phyloP scores from a whole-genome alignment of 2,329 filamentous ascomycete species.

The Stagonosporopsis vannaccii region DNA sequence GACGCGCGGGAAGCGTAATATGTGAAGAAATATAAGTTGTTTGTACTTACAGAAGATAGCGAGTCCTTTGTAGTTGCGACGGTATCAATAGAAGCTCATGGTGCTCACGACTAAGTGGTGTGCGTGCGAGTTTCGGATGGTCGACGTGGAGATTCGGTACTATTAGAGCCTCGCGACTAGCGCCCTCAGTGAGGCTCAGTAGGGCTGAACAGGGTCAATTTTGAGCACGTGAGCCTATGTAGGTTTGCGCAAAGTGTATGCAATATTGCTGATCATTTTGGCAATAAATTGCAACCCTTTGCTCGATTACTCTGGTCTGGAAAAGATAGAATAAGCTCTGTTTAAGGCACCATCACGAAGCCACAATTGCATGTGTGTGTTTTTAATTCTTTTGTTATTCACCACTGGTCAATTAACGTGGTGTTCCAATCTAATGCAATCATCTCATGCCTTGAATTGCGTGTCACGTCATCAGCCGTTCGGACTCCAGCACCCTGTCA shows the following conservation, averaged over 20 bases:
- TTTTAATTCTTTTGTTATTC: slow-evolving; percentile 38
- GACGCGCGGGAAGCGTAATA: neutral
- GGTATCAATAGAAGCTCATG: neutral
- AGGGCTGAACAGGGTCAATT: slow-evolving; percentile 18
- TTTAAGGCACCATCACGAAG: neutral
- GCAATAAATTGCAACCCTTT: too few species aligned
- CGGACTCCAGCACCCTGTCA: slow-evolving; percentile 31
- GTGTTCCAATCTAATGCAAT: slow-evolving; percentile 42
- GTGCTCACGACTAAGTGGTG: neutral
- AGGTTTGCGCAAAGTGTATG: neutral
- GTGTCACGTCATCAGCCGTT: slow-evolving; percentile 37
- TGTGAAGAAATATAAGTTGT: neutral
- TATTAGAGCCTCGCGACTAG: slow-evolving; percentile 30
- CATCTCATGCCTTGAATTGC: slow-evolving; percentile 33
- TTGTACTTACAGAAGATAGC: neutral
- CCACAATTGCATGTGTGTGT: neutral
- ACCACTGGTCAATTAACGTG: slow-evolving; percentile 43
- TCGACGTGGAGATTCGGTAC: slow-evolving; percentile 42
- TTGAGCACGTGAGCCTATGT: slow-evolving; percentile 9
- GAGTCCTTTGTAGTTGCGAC: neutral
- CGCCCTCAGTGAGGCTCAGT: slow-evolving; percentile 24
- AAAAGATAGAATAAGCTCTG: neutral
- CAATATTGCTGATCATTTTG: neutral
- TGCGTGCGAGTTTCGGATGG: slow-evolving; percentile 13
- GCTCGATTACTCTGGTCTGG: neutral